phyloP scores from a whole-genome alignment of 2,329 filamentous ascomycete species.

The Monosporascus cannonballus region DNA sequence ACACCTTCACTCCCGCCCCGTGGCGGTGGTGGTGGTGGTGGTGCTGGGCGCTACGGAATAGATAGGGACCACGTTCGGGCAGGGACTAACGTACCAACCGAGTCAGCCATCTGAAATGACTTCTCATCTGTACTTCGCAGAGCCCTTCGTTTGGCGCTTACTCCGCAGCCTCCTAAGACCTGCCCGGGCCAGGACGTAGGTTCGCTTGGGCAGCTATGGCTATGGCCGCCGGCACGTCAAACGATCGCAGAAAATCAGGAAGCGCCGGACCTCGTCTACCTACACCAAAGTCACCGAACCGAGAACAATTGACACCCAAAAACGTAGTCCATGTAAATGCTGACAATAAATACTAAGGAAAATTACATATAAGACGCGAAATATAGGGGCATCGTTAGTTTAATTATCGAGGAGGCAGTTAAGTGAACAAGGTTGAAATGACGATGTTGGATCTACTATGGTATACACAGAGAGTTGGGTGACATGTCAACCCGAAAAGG shows the following conservation, averaged over 20 bases:
- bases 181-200: not conserved
- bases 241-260: too few species aligned
- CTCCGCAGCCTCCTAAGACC: not conserved
- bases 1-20: not conserved
- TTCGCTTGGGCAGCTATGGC: not conserved
- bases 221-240: not conserved
- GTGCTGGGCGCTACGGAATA: constrained; percentile 1
- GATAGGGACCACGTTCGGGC: constrained; percentile 11
- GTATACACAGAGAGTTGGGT: not conserved
- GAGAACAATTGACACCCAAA: too few species aligned
- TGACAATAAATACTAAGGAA: too few species aligned
- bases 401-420: not conserved
- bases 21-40: not conserved
- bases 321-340: too few species aligned
- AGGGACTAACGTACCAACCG: constrained; percentile 38
- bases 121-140: not conserved
- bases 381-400: not conserved
- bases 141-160: constrained; percentile 5
- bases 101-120: constrained; percentile 38
- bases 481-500: not conserved
- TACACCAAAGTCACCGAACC: too few species aligned
- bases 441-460: not conserved
- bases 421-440: not conserved
- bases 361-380: too few species aligned
- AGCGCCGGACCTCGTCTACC: not conserved